Percentiles rank a stretch among this genome's conserved stretches.
Evolutionary conservation across 495 filamentous ascomycete species (phyloP).

Genomic region (Trichocladium antarcticum): DNA sequence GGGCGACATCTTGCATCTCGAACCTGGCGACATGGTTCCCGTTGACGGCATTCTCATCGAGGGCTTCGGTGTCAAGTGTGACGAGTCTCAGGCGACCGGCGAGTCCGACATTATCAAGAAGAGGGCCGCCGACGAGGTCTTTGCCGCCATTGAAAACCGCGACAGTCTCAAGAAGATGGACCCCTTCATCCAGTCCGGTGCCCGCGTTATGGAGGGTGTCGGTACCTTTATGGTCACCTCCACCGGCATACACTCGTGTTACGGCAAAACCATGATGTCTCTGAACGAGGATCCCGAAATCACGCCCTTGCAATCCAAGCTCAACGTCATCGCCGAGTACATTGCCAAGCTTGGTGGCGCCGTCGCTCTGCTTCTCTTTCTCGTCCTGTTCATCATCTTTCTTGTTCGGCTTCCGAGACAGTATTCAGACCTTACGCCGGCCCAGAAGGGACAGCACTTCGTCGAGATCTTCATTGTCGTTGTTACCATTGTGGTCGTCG

Average conservation of each 20-base stretch:
- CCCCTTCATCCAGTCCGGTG: constrained; percentile 87
- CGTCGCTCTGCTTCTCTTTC: constrained; percentile 72
- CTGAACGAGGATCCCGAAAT: constrained; percentile 81
- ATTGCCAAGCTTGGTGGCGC: constrained; percentile 88
- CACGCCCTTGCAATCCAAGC: constrained; percentile 87
- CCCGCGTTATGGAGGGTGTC: constrained; percentile 84
- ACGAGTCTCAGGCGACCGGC: constrained; percentile 75
- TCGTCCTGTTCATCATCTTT: constrained; percentile 91
- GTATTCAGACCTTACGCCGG: constrained; percentile 40
- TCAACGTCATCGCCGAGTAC: constrained; percentile 81
- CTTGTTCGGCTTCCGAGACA: constrained; percentile 48
- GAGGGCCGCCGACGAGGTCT: constrained; percentile 64
- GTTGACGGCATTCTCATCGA: constrained; percentile 65
- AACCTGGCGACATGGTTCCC: constrained; percentile 64
- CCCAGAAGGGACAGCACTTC: constrained; percentile 76
- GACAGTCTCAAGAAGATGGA: constrained; percentile 74
- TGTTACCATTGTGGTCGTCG: constrained; percentile 90
- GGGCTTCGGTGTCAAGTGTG: constrained; percentile 65
- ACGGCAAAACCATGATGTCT: constrained; percentile 90
- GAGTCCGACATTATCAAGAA: constrained; percentile 77
- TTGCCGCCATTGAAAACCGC: constrained; percentile 61
- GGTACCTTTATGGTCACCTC: constrained; percentile 80
- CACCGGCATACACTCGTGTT: constrained; percentile 75
- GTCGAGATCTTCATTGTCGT: constrained; percentile 89
- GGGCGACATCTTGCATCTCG: constrained; percentile 61